Evolutionary conservation across 2,329 filamentous ascomycete species (phyloP).

Genomic region (Aureobasidium namibiae): DNA sequence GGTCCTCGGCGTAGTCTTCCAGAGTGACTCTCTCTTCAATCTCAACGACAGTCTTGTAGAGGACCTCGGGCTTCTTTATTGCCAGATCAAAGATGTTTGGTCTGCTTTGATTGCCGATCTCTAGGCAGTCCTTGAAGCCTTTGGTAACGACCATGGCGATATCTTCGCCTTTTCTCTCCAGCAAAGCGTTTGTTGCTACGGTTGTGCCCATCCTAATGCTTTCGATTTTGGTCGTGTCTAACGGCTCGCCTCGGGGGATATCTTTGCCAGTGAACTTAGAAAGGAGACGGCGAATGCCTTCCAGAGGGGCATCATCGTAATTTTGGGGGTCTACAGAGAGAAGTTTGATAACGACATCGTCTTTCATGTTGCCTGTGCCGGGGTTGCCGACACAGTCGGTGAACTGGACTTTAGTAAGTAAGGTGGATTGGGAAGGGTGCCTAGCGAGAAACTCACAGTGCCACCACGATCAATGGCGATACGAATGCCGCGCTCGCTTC

Average conservation of each 20-base stretch:
- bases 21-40: slow-evolving; percentile 84
- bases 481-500: slow-evolving; percentile 52
- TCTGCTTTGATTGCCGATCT: slow-evolving; percentile 83
- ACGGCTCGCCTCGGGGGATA: slow-evolving; percentile 67
- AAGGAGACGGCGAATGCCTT: slow-evolving; percentile 82
- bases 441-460: slow-evolving; percentile 19
- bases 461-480: slow-evolving; percentile 75
- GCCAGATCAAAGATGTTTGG: slow-evolving; percentile 87
- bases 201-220: slow-evolving; percentile 95
- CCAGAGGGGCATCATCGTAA: slow-evolving; percentile 83
- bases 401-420: slow-evolving; percentile 38
- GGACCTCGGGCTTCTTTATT: slow-evolving; percentile 76
- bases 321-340: slow-evolving; percentile 85
- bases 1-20: slow-evolving; percentile 88
- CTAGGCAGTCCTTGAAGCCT: slow-evolving; percentile 79
- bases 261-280: slow-evolving; percentile 66
- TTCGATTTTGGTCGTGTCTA: slow-evolving; percentile 78
- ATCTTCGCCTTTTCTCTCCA: slow-evolving; percentile 83
- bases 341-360: slow-evolving; percentile 79
- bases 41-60: slow-evolving; percentile 82
- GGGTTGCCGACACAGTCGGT: slow-evolving; percentile 86
- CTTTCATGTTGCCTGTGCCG: slow-evolving; percentile 55
- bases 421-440: neutral
- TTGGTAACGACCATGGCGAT: slow-evolving; percentile 82
- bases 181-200: slow-evolving; percentile 82